These are phyloP conservation scores for Pseudogymnoascus sp. DNA, from an alignment of 2,329 filamentous ascomycete species.

Conservation along the genomic window DNA sequence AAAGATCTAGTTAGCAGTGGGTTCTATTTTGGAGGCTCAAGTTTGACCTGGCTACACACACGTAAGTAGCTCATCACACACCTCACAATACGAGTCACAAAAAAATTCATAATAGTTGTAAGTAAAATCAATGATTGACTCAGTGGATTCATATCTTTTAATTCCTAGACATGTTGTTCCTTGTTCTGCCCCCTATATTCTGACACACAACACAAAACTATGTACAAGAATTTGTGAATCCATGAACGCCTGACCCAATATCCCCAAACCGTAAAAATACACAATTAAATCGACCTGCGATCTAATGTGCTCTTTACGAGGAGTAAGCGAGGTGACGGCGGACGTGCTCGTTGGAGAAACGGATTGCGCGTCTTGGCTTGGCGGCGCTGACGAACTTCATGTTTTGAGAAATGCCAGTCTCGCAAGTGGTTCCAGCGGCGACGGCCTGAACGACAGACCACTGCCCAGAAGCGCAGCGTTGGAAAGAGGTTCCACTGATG, in stretches of 20 bases:
- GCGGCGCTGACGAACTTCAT: constrained; percentile 32
- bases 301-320: neutral
- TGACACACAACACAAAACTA: constrained; percentile 3
- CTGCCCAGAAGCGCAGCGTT: constrained; percentile 46
- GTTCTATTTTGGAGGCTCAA: neutral
- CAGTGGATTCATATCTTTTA: constrained; percentile 5
- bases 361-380: constrained; percentile 21
- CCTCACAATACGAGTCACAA: neutral
- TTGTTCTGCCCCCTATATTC: neutral
- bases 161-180: neutral
- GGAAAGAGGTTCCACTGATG: constrained; percentile 42
- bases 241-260: neutral
- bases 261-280: constrained; percentile 2
- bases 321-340: constrained; percentile 18
- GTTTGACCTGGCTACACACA: neutral
- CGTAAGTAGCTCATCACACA: neutral
- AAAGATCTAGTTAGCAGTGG: neutral
- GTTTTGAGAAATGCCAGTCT: constrained; percentile 33
- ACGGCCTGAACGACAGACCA: constrained; percentile 41
- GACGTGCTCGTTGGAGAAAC: constrained; percentile 23
- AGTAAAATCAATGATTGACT: neutral
- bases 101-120: neutral
- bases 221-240: constrained; percentile 6
- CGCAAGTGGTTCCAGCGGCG: constrained; percentile 41
- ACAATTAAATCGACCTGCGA: constrained; percentile 3